Evolutionary conservation across 805 yeast species (phyloP), one percentile per base, ranked within the genome.

Genomic region (Wickerhamiella bombiphila): DNA sequence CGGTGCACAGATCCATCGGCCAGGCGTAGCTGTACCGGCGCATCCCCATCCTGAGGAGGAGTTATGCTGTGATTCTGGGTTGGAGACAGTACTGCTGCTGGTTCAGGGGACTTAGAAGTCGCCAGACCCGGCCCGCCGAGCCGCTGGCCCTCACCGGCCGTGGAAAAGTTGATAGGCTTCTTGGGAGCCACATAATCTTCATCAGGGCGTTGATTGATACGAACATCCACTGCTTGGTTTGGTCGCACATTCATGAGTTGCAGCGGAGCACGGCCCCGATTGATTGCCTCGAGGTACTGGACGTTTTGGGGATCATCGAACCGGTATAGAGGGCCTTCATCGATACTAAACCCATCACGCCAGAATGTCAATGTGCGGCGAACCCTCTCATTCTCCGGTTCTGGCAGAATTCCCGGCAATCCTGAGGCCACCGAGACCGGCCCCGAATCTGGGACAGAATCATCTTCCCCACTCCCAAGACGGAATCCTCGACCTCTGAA

Each of bases 321-420:
- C 41, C 91, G 66, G 56, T 70, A 77, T 39, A 91, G 66, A 18
- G 72, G 72, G 2, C 97, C 97, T 35, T 86, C 94, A 22, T 91
- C 97, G 19, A 91, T 85, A 44, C 83, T 82, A 60, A 91, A 91
- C 1, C 98, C 98, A 52, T 91, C 88, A 48, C 75, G 78, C 98
- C 98, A 91, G 56, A 91, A 88, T 0, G 93, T 82, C 44, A 91
- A 78, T 31, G 80, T 80, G 52, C 97, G 70, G 14, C 69, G 67
- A 4, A 78, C 94, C 41, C 72, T 75, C 29, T 60, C 64, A n/a
- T 13, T 18, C 33, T 4, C 29, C 31, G 16, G 56, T 51, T 29
- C 48, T 54, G 24, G 48, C 46, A 20, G 5, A 5, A 6, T 9
- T 54, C 54, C 14, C n/a, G 5, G 9, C 6, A 18, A 50, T 56